Base-by-base conservation (phyloP, 352 stramenopile species). In the Globisporangium echinulatum region DNA sequence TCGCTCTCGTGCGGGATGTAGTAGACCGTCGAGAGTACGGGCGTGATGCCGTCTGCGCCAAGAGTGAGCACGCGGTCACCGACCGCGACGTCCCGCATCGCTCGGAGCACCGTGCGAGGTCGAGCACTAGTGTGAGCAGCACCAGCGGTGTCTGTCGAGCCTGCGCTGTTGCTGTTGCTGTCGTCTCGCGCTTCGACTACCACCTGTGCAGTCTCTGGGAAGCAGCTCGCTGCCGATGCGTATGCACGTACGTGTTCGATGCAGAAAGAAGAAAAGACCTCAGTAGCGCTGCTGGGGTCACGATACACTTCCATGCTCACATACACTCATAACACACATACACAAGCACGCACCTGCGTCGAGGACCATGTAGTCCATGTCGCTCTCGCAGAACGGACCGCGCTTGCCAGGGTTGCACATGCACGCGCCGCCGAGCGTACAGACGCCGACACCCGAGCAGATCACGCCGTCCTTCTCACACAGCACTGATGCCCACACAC, bases 401-500 rank as follows among this genome's bases (percentile, higher is more conserved):
- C 61, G 70, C 65, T 87, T 90, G 50, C 69, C 77, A 11, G 50
- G 59, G 48, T 77, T 72, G 69, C 83, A 92, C 36, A 89, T 58
- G 58, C 83, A 92, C 52, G 66, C 79, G n/a, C 83, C 81, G 36
- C 81, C 81, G 56, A 75, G 60, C 6, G 79, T 82, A 54, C 83
- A 92, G 19, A 75, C 82, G 7, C 83, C 83, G 55, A 79, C 49
- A 49, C 78, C 75, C 7, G 74, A 85, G 60, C 81, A 91, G 59
- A 92, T 83, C 36, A 72, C 67, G 50, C 83, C 83, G 50, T 87
- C 56, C n/a, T 72, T 66, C 62, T 92, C 82, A 52, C 82, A 92
- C 14, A 92, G 62, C 75, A 90, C 82, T 92, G 59, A 7, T n/a
- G 36, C 5, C 7, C n/a, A 10, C n/a, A 54, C 15, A 0, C 19